Percentiles rank a stretch among this genome's conserved stretches.
These are phyloP conservation scores for Hyaloscypha variabilis DNA, from an alignment of 495 filamentous ascomycete species.

Conservation along the genomic window DNA sequence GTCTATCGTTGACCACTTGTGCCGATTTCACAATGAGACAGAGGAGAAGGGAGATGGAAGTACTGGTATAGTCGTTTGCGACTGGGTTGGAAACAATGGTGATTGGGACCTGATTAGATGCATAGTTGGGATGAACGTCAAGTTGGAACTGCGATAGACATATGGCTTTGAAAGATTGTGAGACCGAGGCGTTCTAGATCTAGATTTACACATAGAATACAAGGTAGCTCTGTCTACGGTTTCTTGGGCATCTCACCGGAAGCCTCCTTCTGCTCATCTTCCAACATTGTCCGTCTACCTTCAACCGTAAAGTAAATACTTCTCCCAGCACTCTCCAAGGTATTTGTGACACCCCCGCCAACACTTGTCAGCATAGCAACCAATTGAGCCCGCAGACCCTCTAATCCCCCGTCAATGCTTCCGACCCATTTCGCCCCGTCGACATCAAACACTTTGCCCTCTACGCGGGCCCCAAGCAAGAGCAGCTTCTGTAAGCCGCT, in stretches of 20 bases:
- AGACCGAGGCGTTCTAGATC: constrained; percentile 20
- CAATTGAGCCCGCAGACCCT: constrained; percentile 80
- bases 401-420: constrained; percentile 79
- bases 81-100: constrained; percentile 87
- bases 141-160: constrained; percentile 53
- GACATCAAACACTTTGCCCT: constrained; percentile 79
- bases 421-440: constrained; percentile 83
- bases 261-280: constrained; percentile 56
- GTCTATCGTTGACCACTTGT: constrained; percentile 79
- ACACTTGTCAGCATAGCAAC: constrained; percentile 75
- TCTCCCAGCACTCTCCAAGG: constrained; percentile 75
- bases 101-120: constrained; percentile 94
- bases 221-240: constrained; percentile 6
- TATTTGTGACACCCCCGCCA: constrained; percentile 70
- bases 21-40: constrained; percentile 59
- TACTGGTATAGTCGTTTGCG: constrained; percentile 91
- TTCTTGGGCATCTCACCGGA: constrained; percentile 28
- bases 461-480: constrained; percentile 80
- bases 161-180: not conserved
- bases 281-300: constrained; percentile 78
- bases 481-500: constrained; percentile 82
- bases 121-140: constrained; percentile 90
- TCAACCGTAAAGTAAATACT: constrained; percentile 85
- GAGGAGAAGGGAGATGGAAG: constrained; percentile 59
- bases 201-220: constrained; percentile 31